These are phyloP conservation scores for Albizia julibrissin DNA, from an alignment of 306 rosid species.

Conservation along the genomic window DNA sequence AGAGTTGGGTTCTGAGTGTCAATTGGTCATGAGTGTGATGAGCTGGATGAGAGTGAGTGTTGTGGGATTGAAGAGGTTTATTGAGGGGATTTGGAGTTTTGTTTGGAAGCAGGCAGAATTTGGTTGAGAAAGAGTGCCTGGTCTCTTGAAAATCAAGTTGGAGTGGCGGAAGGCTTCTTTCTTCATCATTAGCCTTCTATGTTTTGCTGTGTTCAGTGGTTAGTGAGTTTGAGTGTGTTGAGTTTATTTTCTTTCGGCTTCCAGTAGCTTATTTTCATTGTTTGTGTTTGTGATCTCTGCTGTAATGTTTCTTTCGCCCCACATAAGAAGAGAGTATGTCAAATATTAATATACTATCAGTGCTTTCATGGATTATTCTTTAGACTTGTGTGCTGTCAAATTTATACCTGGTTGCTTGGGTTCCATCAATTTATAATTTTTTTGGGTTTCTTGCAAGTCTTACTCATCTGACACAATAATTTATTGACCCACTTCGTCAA, in stretches of 20 bases:
- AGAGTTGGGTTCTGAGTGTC: background rate
- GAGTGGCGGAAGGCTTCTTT: background rate
- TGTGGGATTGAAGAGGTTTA: background rate
- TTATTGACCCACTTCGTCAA: conserved; percentile 33
- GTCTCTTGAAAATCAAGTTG: background rate
- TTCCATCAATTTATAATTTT: background rate
- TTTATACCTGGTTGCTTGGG: background rate
- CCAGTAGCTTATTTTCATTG: background rate
- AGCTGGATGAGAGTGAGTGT: background rate
- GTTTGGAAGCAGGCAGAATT: background rate
- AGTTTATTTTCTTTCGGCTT: background rate
- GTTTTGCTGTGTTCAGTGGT: background rate
- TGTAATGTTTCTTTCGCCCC: background rate
- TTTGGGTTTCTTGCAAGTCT: background rate
- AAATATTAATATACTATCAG: background rate
- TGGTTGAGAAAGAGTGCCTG: background rate
- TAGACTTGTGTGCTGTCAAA: background rate
- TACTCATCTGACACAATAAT: conserved; percentile 6
- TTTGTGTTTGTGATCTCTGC: background rate
- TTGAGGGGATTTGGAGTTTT: background rate
- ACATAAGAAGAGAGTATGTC: background rate
- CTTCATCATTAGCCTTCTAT: background rate
- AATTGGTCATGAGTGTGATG: background rate
- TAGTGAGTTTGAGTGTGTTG: background rate
- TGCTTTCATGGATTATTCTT: background rate